Conservation (phyloP, 2,329 filamentous ascomycete genomes). For the Aspergillus melleus region DNA sequence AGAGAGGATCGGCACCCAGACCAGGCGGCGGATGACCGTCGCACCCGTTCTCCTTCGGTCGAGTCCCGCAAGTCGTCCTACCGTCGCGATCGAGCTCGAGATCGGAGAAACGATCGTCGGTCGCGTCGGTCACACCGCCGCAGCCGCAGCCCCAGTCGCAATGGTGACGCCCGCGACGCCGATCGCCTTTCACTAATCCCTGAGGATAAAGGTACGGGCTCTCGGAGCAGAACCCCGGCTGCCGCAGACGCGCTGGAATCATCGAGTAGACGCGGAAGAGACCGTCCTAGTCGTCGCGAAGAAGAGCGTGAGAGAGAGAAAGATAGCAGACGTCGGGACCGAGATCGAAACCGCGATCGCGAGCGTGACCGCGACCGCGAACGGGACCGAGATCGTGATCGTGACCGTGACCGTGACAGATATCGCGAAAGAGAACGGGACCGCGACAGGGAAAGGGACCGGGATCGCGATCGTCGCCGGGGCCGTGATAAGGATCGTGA, state of each 20-base stretch:
- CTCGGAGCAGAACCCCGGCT: conserved; percentile 21
- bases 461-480: conserved; percentile 35
- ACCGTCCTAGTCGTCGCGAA: conserved; percentile 29
- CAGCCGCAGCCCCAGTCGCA: conserved; percentile 33
- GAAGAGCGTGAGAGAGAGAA: conserved; percentile 32
- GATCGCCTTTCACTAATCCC: conserved; percentile 32
- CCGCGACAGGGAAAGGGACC: conserved; percentile 35
- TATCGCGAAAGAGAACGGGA: conserved; percentile 31
- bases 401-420: conserved; percentile 25
- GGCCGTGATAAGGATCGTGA: conserved; percentile 26
- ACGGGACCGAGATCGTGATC: conserved; percentile 33
- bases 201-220: conserved; percentile 23
- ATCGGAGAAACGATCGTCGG: conserved; percentile 43
- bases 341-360: conserved; percentile 37
- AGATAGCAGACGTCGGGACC: conserved; percentile 46
- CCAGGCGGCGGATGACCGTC: conserved; percentile 44
- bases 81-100: conserved; percentile 62
- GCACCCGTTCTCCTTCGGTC: conserved; percentile 66
- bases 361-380: conserved; percentile 34
- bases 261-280: conserved; percentile 31
- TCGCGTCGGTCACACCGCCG: conserved; percentile 55
- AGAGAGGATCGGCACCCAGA: conserved; percentile 50
- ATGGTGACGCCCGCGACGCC: conserved; percentile 39
- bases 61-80: conserved; percentile 59
- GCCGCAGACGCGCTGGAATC: conserved; percentile 22